These are phyloP conservation scores for Penicillium sp. DNA, from an alignment of 2,329 filamentous ascomycete species.

Conservation along the genomic window DNA sequence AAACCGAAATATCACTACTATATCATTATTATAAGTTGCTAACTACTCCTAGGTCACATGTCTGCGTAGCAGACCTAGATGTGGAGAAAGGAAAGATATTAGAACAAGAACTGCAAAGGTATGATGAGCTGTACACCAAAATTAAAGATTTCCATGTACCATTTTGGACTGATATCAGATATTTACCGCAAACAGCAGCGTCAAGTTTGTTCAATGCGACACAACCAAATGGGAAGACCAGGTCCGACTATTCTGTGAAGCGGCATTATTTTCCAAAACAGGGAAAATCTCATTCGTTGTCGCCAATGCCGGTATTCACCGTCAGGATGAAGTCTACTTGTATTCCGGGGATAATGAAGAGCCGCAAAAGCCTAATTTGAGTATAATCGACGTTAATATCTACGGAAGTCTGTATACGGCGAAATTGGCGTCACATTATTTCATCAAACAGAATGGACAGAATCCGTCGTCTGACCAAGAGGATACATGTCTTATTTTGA, in stretches of 20 bases:
- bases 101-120: slow-evolving; percentile 20
- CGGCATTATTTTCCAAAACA: slow-evolving; percentile 22
- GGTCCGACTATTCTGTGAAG: slow-evolving; percentile 24
- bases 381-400: slow-evolving; percentile 39
- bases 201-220: slow-evolving; percentile 29
- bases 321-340: slow-evolving; percentile 25
- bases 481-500: slow-evolving; percentile 30
- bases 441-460: slow-evolving; percentile 29
- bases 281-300: slow-evolving; percentile 28
- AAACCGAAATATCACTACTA: too few species aligned
- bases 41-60: slow-evolving; percentile 6
- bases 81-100: slow-evolving; percentile 18
- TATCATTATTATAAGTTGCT: not conserved
- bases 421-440: slow-evolving; percentile 43
- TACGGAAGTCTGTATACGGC: slow-evolving; percentile 44
- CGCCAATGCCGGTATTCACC: slow-evolving; percentile 31
- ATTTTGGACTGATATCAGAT: not conserved
- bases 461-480: slow-evolving; percentile 18
- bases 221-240: slow-evolving; percentile 30
- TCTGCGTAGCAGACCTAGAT: slow-evolving; percentile 22
- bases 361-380: slow-evolving; percentile 28
- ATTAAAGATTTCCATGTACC: not conserved
- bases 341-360: slow-evolving; percentile 19
- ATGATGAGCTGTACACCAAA: not conserved
- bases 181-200: slow-evolving; percentile 5